phyloP scores from a whole-genome alignment of 495 filamentous ascomycete genomes.

The Sabuloglossum arenarium region DNA sequence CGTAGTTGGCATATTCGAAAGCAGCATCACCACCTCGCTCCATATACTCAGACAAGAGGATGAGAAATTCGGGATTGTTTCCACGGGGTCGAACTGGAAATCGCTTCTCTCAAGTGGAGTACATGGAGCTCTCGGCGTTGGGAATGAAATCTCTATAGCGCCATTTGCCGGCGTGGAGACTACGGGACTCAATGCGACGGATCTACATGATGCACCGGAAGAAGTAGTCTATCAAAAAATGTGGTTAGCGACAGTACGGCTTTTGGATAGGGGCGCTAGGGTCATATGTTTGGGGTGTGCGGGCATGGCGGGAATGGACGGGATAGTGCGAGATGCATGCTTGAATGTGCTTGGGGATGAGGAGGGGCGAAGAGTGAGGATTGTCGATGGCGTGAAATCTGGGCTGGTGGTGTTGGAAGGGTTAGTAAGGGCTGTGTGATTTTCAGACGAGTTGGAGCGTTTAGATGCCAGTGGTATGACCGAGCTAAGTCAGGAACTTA shows the following conservation, averaged over 20 bases:
- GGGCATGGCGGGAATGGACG: conserved; percentile 80
- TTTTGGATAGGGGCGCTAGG: conserved; percentile 39
- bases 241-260: conserved; percentile 40
- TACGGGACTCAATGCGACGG: conserved; percentile 61
- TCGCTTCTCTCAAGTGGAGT: conserved; percentile 27
- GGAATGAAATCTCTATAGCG: conserved; percentile 2
- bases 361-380: conserved; percentile 36
- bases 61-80: conserved; percentile 69
- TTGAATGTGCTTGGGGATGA: conserved; percentile 37
- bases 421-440: conserved; percentile 14
- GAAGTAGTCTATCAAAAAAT: conserved; percentile 46
- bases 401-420: conserved; percentile 50
- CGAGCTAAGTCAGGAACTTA: too few relatives aligned
- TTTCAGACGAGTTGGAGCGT: neutral
- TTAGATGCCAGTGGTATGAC: too few relatives aligned
- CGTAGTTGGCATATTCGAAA: conserved; percentile 79
- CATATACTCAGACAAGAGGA: conserved; percentile 20
- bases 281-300: conserved; percentile 66
- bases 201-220: conserved; percentile 48
- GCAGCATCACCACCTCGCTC: conserved; percentile 40
- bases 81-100: conserved; percentile 72
- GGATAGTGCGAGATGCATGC: conserved; percentile 52
- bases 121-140: neutral
- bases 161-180: conserved; percentile 63
- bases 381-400: conserved; percentile 72